Evolutionary conservation across 108 stramenopile genomes (phyloP), one percentile per base, ranked within the genome.

Genomic region (Nitzschia sp.): DNA sequence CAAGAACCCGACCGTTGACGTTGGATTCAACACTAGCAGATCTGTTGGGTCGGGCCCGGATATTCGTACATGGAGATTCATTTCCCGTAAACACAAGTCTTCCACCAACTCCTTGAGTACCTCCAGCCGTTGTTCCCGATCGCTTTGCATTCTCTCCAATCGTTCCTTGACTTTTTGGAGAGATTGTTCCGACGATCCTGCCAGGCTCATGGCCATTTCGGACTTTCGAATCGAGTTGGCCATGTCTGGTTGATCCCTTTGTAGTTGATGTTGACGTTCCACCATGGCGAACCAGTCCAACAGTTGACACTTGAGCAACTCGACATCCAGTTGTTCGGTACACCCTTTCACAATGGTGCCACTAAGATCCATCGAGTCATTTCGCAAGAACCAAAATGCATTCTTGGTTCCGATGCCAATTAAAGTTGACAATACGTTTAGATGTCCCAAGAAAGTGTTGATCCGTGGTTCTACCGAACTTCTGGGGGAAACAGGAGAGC

Each of bases 221-320:
- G 87, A 84, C 22, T 80, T 60, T 9, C 86, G 87, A 57, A 94
- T 80, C 42, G 57, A 48, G 60, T 85, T 86, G 3, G 84, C 80
- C 15, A 94, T 67, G 50, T 67, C 61, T 42, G 53, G 44, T 10
- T 56, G 22, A 19, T 52, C 43, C 20, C 51, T 53, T 48, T 67
- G 61, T 25, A 83, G 62, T 58, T 44, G 72, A 22, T 83, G 90
- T 59, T 94, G 93, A n/a, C 83, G 70, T 44, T 70, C 77, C 1
- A 90, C 89, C 75, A 90, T 76, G 25, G 79, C 79, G 56, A 71
- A 85, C 90, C 90, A 94, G 76, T 94, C 90, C 44, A 74, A 59
- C 43, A 79, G 78, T 46, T 80, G 86, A 26, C 86, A 87, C 21
- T 72, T 39, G 17, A 91, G 84, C 37, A 89, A 53, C 37, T 91